Conservation (phyloP, 768 basidiomycete genomes). For the Suillus subaureus region DNA sequence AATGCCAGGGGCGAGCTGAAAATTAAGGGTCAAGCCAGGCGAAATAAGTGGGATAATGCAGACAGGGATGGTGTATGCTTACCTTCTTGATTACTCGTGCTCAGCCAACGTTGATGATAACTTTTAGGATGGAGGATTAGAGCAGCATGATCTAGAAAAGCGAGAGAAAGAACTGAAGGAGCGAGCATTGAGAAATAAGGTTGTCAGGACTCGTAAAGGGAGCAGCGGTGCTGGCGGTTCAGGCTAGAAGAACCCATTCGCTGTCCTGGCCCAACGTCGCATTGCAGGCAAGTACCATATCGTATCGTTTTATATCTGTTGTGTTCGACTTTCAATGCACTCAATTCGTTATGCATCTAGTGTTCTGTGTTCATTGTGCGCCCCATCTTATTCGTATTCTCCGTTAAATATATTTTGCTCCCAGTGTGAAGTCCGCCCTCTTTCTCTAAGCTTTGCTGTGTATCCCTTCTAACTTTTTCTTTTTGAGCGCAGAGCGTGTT, state of each 20-base stretch:
- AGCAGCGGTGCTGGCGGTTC: conserved; percentile 26
- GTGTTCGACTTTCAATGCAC: neutral
- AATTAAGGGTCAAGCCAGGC: conserved; percentile 74
- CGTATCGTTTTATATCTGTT: neutral
- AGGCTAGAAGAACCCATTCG: conserved; percentile 2
- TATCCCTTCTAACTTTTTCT: neutral
- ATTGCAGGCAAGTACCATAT: neutral
- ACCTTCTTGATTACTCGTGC: neutral
- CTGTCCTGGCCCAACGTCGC: too few species aligned
- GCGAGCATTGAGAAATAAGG: conserved; percentile 80
- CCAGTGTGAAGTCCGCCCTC: neutral
- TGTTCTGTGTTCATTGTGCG: neutral
- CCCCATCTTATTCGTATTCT: neutral
- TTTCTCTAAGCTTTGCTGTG: neutral
- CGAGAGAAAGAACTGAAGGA: conserved; percentile 84
- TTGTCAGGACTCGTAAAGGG: conserved; percentile 67
- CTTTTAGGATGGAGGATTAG: conserved; percentile 20
- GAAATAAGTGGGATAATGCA: conserved; percentile 54
- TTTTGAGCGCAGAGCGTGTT: neutral
- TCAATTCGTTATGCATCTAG: conserved; percentile 3
- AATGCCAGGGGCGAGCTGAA: conserved; percentile 55
- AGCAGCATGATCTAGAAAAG: conserved; percentile 53
- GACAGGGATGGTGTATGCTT: conserved; percentile 15
- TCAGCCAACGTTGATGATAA: neutral
- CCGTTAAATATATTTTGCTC: neutral